phyloP scores from a whole-genome alignment of 371 early-diverging fungal genomes.

The Fennellomyces sp. region DNA sequence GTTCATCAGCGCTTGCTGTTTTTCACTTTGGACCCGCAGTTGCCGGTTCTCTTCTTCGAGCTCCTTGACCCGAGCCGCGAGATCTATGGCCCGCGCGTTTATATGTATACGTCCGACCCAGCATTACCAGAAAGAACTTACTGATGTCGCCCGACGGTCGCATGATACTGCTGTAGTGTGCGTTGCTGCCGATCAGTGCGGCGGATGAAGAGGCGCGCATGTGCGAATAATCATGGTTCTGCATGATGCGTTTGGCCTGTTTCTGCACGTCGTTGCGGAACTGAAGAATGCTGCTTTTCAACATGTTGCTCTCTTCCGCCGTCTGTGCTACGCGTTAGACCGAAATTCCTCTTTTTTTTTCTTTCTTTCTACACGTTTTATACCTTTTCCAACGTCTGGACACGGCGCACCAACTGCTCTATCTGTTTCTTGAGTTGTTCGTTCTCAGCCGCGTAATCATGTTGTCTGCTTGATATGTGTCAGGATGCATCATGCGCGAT shows the following conservation, averaged over 20 bases:
- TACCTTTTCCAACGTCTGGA: conserved; percentile 73
- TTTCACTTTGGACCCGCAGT: conserved; percentile 51
- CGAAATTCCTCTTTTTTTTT: background rate
- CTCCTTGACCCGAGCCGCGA: conserved; percentile 46
- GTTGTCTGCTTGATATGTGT: conserved; percentile 22
- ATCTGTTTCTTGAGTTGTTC: conserved; percentile 65
- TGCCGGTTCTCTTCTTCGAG: conserved; percentile 61
- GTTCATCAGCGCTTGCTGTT: conserved; percentile 57
- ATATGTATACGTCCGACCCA: too few species aligned
- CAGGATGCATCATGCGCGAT: background rate
- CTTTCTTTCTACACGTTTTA: background rate
- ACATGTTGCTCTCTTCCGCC: conserved; percentile 72
- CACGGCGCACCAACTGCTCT: conserved; percentile 59
- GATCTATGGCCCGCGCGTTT: too few species aligned
- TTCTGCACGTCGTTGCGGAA: conserved; percentile 79
- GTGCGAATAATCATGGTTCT: conserved; percentile 35
- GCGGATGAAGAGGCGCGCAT: conserved; percentile 25
- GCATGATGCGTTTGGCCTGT: conserved; percentile 57
- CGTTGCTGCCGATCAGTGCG: background rate
- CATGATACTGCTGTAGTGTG: background rate
- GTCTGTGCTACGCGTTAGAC: conserved; percentile 52
- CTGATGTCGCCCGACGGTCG: conserved; percentile 1
- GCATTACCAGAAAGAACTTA: background rate
- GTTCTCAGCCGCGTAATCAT: conserved; percentile 75
- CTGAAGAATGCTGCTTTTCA: conserved; percentile 77